phyloP scores from a whole-genome alignment of 768 basidiomycete genomes.

The Tylopilus cervinicoccineus region DNA sequence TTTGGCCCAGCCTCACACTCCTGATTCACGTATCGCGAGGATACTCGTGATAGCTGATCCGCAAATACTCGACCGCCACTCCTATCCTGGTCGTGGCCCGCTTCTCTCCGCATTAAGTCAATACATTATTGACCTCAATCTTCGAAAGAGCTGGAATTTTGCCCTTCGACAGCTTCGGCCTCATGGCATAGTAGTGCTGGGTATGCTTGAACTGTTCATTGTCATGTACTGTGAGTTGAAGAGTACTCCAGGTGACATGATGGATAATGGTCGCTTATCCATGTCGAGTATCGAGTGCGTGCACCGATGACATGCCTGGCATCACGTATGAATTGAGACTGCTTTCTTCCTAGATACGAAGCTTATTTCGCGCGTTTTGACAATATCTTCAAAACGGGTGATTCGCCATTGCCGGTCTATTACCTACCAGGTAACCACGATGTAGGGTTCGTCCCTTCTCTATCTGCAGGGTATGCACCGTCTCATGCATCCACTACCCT shows the following conservation, averaged over 20 bases:
- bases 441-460: conserved; percentile 50
- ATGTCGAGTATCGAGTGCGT: conserved; percentile 71
- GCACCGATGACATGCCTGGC: background rate
- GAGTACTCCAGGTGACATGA: conserved; percentile 58
- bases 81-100: conserved; percentile 60
- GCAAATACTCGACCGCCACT: conserved; percentile 73
- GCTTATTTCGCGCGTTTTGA: conserved; percentile 64
- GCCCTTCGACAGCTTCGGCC: conserved; percentile 52
- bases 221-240: background rate
- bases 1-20: conserved; percentile 16
- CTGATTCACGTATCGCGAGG: conserved; percentile 24
- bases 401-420: conserved; percentile 48
- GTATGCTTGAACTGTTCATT: conserved; percentile 26
- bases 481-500: conserved; percentile 2
- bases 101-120: conserved; percentile 58
- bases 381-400: conserved; percentile 56
- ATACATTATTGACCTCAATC: conserved; percentile 71
- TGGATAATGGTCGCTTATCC: conserved; percentile 73
- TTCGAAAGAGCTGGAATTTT: conserved; percentile 81
- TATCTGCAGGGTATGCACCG: background rate
- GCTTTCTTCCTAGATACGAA: conserved; percentile 56
- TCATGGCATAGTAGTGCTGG: conserved; percentile 76
- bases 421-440: conserved; percentile 93
- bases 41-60: conserved; percentile 83
- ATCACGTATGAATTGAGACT: conserved; percentile 5